Evolutionary conservation across 768 basidiomycete genomes (phyloP), one percentile per base, ranked within the genome.

Genomic region (Panus rudis): DNA sequence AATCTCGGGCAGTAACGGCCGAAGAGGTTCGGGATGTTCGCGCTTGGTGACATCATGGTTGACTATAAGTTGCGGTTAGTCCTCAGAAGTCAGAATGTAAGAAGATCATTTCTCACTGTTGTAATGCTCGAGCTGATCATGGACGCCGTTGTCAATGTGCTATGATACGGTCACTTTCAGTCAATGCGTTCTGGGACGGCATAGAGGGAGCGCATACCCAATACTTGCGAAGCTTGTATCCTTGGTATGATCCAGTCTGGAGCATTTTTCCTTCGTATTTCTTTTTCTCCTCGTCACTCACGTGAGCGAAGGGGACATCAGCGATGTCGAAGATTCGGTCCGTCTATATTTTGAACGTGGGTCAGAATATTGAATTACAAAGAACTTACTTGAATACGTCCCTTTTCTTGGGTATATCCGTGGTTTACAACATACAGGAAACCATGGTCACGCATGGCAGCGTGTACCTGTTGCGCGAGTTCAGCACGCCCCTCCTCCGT

Each of bases 401-500:
- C 75, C 58, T 69, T 63, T 20, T 63, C 63, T 31, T 54, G 52
- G 1, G 67, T 67, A 38, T 68, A 64, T 12, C 73, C 73, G 50
- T 76, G 74, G 43, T 73, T 72, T 26, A 73, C 56, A 16, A 69
- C 66, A 45, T 72, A 75, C 52, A 75, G 68, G 55, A 76, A 76
- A 3, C 64, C 64, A 24, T 58, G 53, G 5, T 52, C 55, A 27
- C 53, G 52, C 48, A 64, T 57, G 4, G 64, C 65, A 38, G 63
- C 60, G 17, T 61, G 61, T 6, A 57, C 58, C 33, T 61, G 43
- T 2, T 43, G 44, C 5, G 55, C 62, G 14, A 66, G 59, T 24
- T 50, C 60, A 2, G 51, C 58, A 2, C 60, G 59, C 6, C 62
- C 64, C 25, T 64, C 61, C 1, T 61, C 56, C 0, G 60, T 65